Evolutionary conservation across 352 stramenopile species (phyloP).

Genomic region (Blastocystis hominis): DNA sequence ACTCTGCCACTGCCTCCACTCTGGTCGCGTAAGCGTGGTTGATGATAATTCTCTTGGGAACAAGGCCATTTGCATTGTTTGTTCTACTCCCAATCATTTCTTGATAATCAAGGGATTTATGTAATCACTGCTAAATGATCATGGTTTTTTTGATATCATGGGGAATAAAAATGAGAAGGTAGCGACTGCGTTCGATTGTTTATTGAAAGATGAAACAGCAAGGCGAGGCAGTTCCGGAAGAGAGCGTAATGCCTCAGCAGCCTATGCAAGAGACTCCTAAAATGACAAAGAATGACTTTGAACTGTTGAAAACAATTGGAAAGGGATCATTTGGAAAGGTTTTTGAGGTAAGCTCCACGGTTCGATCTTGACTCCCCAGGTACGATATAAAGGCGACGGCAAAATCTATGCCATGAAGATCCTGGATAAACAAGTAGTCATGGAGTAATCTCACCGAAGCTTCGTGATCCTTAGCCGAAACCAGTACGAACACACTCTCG

Average conservation of each 20-base stretch:
- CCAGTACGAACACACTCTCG: constrained; percentile 73
- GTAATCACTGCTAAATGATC: not conserved
- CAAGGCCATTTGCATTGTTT: not conserved
- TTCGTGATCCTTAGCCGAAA: constrained; percentile 63
- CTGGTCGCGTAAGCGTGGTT: constrained; percentile 87
- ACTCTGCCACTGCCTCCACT: constrained; percentile 86
- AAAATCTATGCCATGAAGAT: constrained; percentile 87
- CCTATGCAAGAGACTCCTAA: constrained; percentile 62
- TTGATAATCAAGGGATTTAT: not conserved
- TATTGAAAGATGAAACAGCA: not conserved
- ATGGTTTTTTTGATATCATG: not conserved
- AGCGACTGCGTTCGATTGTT: not conserved
- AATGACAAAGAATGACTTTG: constrained; percentile 79
- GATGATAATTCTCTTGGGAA: constrained; percentile 29
- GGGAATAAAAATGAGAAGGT: not conserved
- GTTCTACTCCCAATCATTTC: not conserved
- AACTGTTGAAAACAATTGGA: constrained; percentile 79
- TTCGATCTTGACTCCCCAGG: not conserved
- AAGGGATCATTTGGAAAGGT: constrained; percentile 82
- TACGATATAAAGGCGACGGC: not conserved
- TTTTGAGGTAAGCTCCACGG: constrained; percentile 61
- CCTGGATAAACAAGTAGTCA: constrained; percentile 79
- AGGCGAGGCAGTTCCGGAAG: not conserved
- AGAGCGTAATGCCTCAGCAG: not conserved
- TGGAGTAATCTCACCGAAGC: constrained; percentile 64